These are phyloP conservation scores for Abrus precatorius DNA, from an alignment of 306 rosid species.

Conservation along the genomic window DNA sequence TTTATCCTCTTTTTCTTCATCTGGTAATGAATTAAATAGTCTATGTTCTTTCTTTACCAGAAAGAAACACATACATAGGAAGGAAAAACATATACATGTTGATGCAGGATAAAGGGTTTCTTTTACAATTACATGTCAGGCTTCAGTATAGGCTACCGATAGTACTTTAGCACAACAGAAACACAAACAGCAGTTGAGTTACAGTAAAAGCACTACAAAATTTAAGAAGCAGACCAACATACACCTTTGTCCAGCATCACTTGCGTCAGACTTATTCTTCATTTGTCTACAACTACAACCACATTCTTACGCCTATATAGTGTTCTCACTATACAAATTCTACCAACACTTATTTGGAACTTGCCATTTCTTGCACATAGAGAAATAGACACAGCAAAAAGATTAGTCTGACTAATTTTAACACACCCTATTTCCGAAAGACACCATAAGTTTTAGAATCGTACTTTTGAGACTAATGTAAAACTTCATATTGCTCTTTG, in stretches of 20 bases:
- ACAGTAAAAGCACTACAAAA: no score
- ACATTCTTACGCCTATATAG: not conserved
- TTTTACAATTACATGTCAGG: no score
- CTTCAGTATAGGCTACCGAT: not conserved
- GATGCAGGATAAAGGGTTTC: constrained; percentile 34
- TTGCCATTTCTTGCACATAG: constrained; percentile 18
- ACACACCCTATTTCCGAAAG: not conserved
- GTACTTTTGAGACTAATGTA: not conserved
- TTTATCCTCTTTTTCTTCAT: constrained; percentile 4
- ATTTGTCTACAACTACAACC: constrained; percentile 11
- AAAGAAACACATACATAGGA: no score
- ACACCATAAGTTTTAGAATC: constrained; percentile 8
- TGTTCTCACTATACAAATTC: not conserved
- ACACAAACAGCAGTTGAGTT: no score
- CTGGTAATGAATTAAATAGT: constrained; percentile 6
- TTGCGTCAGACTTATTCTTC: not conserved
- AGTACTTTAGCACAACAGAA: not conserved
- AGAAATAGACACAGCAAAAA: not conserved
- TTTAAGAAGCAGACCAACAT: no score
- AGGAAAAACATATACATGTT: no score
- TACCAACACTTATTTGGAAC: constrained; percentile 26
- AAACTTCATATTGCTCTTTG: constrained; percentile 7
- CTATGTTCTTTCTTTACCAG: constrained; percentile 15
- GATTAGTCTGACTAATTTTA: not conserved
- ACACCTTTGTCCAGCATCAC: not conserved